Base-by-base conservation (phyloP, 257 asterid genomes). In the Solanum tarapatanum region DNA sequence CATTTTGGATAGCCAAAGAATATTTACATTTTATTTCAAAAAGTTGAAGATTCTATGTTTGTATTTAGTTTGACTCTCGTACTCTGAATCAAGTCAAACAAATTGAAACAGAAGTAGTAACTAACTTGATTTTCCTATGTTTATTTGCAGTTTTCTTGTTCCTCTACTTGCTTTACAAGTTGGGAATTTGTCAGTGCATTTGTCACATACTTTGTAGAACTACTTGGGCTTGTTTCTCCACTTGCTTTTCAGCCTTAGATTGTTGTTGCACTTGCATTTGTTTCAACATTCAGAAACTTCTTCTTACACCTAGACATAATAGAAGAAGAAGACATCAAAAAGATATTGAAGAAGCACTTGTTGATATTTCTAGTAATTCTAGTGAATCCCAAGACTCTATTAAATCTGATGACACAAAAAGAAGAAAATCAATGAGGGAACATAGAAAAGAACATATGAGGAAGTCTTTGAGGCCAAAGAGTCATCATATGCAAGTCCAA, bases 101-200 rank as follows among this genome's bases (percentile, higher is more conserved):
- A 55, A 55, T 55, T 17, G 64, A 7, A 55, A 51, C 58, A 4
- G 7, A 13, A 48, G 58, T 5, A 13, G 30, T 23, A 64, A 66
- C 28, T 30, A 69, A 69, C 37, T 76, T 2, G 8, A 41, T 17
- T 77, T 41, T 32, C 30, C 13, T 62, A 41, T 83, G n/a, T 11
- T 85, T 35, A 21, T 48, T 35, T 91, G 95, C 98, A 96, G 98
- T 95, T 60, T 90, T 95, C 32, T 83, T 95, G 28, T 94, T 94
- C 94, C 90, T 95, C 72, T 96, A 92, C 84, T 89, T 96, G n/a
- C n/a, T 93, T 36, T 93, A 88, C 95, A 94, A 92, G 90, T 86
- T 96, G 91, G 98, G 98, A 11, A 92, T 96, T 87, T 93, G 94
- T 86, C 95, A 91, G 86, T 95, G 98, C 94, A 90, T 95, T 69